A percentile compares a stretch with the other conserved stretches of the same genome.
phyloP scores from a whole-genome alignment of 805 yeast genomes.

The Candida anglica region DNA sequence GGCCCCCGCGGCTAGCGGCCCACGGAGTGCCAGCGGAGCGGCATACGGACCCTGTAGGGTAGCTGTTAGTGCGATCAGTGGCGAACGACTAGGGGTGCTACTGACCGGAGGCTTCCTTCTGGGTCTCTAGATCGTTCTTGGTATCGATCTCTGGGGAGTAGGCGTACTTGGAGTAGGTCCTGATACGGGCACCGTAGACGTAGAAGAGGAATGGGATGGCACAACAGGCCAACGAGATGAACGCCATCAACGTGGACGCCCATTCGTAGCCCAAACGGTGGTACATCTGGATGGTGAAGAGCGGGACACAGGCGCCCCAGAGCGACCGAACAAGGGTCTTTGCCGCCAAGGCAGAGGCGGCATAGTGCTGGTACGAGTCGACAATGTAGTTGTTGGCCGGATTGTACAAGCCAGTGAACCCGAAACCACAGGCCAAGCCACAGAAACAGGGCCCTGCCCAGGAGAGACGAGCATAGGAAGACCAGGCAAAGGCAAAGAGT shows the following conservation, averaged over 20 bases:
- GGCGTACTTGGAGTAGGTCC: constrained; percentile 57
- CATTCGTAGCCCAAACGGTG: constrained; percentile 48
- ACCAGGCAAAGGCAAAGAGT: constrained; percentile 35
- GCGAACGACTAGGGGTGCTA: no score
- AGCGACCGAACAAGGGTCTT: constrained; percentile 35
- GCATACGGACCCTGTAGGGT: no score
- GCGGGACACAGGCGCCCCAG: constrained; percentile 52
- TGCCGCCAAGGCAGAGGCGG: constrained; percentile 35
- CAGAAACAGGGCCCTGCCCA: constrained; percentile 39
- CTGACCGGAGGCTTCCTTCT: no score
- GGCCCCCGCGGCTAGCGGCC: no score
- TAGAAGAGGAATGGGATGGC: constrained; percentile 45
- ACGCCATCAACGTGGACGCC: constrained; percentile 50
- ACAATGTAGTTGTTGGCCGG: constrained; percentile 38
- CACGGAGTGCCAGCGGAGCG: no score
- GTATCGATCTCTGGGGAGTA: constrained; percentile 40
- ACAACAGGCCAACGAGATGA: constrained; percentile 50
- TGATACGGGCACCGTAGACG: constrained; percentile 41
- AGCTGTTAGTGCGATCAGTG: no score
- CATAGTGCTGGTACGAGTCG: constrained; percentile 36
- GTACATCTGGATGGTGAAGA: constrained; percentile 65
- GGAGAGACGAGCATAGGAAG: constrained; percentile 27
- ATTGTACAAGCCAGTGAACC: constrained; percentile 32
- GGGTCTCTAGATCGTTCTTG: neutral
- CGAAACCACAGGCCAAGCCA: constrained; percentile 32